Conservation (phyloP, 257 asterid species). For the Solanum pennellii region DNA sequence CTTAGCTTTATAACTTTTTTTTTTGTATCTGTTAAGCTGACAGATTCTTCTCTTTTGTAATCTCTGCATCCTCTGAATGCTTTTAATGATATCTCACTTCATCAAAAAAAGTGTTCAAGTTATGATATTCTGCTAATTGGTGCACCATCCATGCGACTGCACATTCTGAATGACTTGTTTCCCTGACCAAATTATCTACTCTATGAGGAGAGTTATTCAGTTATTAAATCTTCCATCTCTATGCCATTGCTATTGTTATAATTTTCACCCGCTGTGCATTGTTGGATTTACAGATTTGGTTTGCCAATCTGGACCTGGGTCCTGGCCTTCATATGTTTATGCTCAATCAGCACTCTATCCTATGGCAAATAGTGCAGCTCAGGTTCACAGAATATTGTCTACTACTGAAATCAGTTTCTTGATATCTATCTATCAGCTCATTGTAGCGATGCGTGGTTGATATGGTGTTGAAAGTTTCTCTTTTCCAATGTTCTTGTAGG, state of each 20-base stretch:
- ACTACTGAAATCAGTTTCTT: background rate
- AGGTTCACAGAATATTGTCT: slow-evolving; percentile 36
- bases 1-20: background rate
- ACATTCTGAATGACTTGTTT: background rate
- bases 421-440: background rate
- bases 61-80: background rate
- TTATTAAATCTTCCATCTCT: background rate
- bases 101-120: background rate
- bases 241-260: background rate
- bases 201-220: background rate
- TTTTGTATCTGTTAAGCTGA: background rate
- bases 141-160: background rate
- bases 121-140: background rate
- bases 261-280: slow-evolving; percentile 1
- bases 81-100: background rate
- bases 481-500: slow-evolving; percentile 42
- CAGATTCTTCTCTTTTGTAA: background rate
- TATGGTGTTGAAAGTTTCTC: background rate
- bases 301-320: slow-evolving; percentile 99
- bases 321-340: slow-evolving; percentile 89
- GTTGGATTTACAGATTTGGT: slow-evolving; percentile 61
- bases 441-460: background rate
- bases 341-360: slow-evolving; percentile 86
- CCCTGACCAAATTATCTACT: background rate
- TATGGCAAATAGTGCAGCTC: slow-evolving; percentile 98